Evolutionary conservation across 805 yeast species (phyloP).

Genomic region (Tetrapisispora pingtungensis): DNA sequence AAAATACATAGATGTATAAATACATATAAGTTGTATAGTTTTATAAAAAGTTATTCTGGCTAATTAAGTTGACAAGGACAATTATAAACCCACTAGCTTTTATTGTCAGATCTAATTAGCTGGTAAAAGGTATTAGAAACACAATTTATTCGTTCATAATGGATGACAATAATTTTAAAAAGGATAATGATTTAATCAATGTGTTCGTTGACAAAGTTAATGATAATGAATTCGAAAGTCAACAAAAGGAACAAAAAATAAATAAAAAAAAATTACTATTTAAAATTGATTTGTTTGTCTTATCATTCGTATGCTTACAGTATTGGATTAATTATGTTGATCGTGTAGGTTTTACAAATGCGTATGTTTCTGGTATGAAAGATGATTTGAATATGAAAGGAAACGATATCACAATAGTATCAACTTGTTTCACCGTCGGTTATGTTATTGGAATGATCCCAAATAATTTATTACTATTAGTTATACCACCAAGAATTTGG

Average conservation of each 20-base stretch:
- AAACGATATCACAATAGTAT: conserved; percentile 40
- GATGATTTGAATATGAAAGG: conserved; percentile 42
- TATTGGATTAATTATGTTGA: conserved; percentile 46
- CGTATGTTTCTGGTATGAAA: conserved; percentile 61
- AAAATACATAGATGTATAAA: too few species aligned
- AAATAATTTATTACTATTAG: conserved; percentile 42
- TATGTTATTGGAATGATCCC: conserved; percentile 55
- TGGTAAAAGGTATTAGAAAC: too few species aligned
- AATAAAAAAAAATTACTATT: conserved; percentile 15
- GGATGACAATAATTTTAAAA: background rate
- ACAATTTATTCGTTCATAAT: too few species aligned
- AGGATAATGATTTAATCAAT: background rate
- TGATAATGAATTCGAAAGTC: background rate
- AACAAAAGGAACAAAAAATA: conserved; percentile 1
- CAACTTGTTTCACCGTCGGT: conserved; percentile 51
- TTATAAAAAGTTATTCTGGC: too few species aligned
- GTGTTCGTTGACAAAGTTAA: background rate
- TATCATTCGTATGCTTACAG: conserved; percentile 28
- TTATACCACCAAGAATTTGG: conserved; percentile 49
- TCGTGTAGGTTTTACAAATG: conserved; percentile 44
- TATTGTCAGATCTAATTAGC: too few species aligned
- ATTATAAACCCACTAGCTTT: too few species aligned
- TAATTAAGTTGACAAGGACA: too few species aligned
- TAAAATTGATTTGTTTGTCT: conserved; percentile 26
- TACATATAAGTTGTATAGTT: too few species aligned